Percentiles rank a stretch among this genome's conserved stretches.
Evolutionary conservation across 2,329 filamentous ascomycete species (phyloP).

Genomic region (Aspergillus carbonarius): DNA sequence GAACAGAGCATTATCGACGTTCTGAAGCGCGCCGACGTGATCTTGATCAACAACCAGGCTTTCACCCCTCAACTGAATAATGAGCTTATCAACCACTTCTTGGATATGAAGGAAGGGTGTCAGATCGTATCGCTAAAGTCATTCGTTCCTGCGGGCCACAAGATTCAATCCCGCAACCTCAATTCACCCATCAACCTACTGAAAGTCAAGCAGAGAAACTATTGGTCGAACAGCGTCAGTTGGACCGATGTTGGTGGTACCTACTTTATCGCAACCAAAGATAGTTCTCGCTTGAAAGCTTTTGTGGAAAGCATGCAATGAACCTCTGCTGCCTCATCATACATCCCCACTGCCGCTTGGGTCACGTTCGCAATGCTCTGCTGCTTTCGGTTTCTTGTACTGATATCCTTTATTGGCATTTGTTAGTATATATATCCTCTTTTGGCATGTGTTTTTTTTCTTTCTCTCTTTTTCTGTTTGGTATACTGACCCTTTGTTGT

Average conservation of each 20-base stretch:
- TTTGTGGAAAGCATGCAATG: conserved; percentile 45
- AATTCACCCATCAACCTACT: conserved; percentile 81
- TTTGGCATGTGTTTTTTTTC: no score
- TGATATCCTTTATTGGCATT: neutral
- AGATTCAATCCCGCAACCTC: conserved; percentile 69
- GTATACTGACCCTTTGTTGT: no score
- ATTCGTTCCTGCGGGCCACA: conserved; percentile 79
- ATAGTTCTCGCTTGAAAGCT: conserved; percentile 54
- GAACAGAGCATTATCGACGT: conserved; percentile 68
- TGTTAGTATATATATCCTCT: neutral
- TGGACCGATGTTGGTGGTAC: conserved; percentile 83
- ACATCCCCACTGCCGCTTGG: neutral
- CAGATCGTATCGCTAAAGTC: conserved; percentile 89
- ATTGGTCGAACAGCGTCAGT: conserved; percentile 71
- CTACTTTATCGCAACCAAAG: conserved; percentile 86
- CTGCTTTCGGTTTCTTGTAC: conserved; percentile 1
- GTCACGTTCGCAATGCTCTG: neutral
- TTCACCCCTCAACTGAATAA: conserved; percentile 88
- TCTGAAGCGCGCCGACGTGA: conserved; percentile 84
- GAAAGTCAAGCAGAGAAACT: conserved; percentile 70
- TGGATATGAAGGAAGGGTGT: conserved; percentile 88
- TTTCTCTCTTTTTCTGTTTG: no score
- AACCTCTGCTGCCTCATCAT: conserved; percentile 4
- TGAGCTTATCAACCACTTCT: conserved; percentile 79
- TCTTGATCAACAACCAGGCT: conserved; percentile 96